phyloP scores from a whole-genome alignment of 116 monocot genomes.

The Posidonia oceanica region DNA sequence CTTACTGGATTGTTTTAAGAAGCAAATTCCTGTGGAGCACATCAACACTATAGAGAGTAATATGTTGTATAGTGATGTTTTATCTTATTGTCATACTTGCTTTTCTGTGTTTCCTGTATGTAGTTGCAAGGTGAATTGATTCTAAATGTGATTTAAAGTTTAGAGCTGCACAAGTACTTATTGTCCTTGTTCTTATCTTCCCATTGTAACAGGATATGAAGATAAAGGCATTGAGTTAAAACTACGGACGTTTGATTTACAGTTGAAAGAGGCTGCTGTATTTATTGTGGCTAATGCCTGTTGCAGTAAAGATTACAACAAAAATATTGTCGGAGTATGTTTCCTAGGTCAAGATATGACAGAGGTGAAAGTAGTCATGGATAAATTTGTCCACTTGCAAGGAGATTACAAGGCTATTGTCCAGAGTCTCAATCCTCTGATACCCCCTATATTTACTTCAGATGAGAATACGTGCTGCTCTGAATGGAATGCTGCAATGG shows the following conservation, averaged over 20 bases:
- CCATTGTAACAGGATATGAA: conserved; percentile 42
- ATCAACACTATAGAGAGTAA: too few relatives aligned
- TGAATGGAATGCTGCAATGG: conserved; percentile 81
- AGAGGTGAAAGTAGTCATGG: conserved; percentile 50
- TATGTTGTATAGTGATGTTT: too few relatives aligned
- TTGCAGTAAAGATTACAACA: conserved; percentile 48
- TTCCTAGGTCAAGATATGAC: conserved; percentile 73
- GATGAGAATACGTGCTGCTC: conserved; percentile 59
- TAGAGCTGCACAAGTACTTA: too few relatives aligned
- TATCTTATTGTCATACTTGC: too few relatives aligned
- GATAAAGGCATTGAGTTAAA: conserved; percentile 67
- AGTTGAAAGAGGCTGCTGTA: conserved; percentile 28
- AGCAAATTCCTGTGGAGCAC: too few relatives aligned
- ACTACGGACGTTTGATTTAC: conserved; percentile 42
- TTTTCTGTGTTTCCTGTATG: too few relatives aligned
- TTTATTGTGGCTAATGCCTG: conserved; percentile 70
- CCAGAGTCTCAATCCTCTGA: conserved; percentile 54
- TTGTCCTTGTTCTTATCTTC: too few relatives aligned
- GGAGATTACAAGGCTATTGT: conserved; percentile 69
- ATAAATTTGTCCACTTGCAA: conserved; percentile 60
- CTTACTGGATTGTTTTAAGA: too few relatives aligned
- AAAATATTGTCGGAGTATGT: conserved; percentile 55
- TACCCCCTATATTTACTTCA: conserved; percentile 67
- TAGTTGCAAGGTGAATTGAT: too few relatives aligned
- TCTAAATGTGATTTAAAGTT: too few relatives aligned